Evolutionary conservation across 495 filamentous ascomycete species (phyloP), one percentile per base, ranked within the genome.

Genomic region (Aspergillus haitiensis): DNA sequence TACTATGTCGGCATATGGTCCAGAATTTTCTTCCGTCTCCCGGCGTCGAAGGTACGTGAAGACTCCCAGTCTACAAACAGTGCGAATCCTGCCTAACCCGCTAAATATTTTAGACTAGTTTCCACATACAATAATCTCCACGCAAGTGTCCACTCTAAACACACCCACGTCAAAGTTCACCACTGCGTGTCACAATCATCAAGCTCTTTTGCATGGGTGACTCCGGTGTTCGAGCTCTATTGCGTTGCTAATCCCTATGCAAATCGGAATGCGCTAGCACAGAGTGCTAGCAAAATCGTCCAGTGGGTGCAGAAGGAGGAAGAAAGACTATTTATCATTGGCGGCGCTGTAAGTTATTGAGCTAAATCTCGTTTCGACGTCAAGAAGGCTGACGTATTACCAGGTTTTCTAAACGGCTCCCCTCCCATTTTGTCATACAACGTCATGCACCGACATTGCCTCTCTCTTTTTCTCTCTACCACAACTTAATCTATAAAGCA

Each of bases 311-410:
- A 88, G 60, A 80, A 86, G 56, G 93, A 98, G 70, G 94, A 98
- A 73, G 91, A 97, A 67, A 80, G 94, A 59, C 68, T 98, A 7
- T 99, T 98, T 70, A 96, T 98, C 50, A 92, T 97, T 67, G 93
- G 93, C 3, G 93, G 93, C 6, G 93, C 92, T 13, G 92, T 94
- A 70, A 65, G 81, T 74, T 52, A 33, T 16, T 32, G 15, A 0
- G 1, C 32, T 27, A 10, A 31, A 31, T 9, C 7, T 16, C 27
- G 15, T 10, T 21, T 34, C 6, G n/a, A 21, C 2, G 21, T 10
- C 9, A 47, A 44, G 12, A 37, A 48, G 34, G 56, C 35, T 27
- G 16, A 21, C 5, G 0, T 46, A 42, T 34, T 15, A 39, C 13
- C 48, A 71, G 68, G 70, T 72, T 36, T 73, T 73, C 47, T 72